Conservation (phyloP, 495 filamentous ascomycete genomes). For the Penicillium arizonense region DNA sequence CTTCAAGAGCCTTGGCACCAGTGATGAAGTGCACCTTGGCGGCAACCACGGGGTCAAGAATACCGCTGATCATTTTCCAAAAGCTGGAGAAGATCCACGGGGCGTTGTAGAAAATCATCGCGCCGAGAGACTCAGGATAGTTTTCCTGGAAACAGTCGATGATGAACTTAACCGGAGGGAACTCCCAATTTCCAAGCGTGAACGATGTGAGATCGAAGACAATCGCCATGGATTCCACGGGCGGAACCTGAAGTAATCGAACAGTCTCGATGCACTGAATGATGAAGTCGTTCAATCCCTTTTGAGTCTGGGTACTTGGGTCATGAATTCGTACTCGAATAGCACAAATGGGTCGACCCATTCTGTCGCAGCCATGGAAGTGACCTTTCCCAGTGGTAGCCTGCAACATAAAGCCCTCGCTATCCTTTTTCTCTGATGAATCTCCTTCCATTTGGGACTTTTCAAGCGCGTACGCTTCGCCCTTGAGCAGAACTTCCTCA, state of each 20-base stretch:
- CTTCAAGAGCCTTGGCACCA: constrained; percentile 67
- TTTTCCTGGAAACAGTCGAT: constrained; percentile 96
- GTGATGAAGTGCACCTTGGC: constrained; percentile 92
- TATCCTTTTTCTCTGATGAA: constrained; percentile 55
- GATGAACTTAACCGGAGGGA: constrained; percentile 91
- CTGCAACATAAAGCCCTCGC: constrained; percentile 76
- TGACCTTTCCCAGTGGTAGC: constrained; percentile 86
- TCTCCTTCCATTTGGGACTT: constrained; percentile 55
- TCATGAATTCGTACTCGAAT: constrained; percentile 75
- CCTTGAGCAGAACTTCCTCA: constrained; percentile 71
- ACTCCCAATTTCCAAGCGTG: constrained; percentile 91
- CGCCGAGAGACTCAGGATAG: constrained; percentile 86
- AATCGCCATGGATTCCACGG: constrained; percentile 84
- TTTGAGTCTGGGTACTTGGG: constrained; percentile 75
- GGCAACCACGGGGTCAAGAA: constrained; percentile 92
- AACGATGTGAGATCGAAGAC: constrained; percentile 93
- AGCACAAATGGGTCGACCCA: constrained; percentile 77
- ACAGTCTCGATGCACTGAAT: constrained; percentile 89
- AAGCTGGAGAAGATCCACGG: constrained; percentile 94
- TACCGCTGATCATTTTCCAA: constrained; percentile 84
- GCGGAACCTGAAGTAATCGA: constrained; percentile 67
- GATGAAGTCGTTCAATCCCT: constrained; percentile 76
- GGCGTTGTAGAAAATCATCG: constrained; percentile 87
- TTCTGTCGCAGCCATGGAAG: constrained; percentile 78
- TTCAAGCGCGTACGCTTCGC: constrained; percentile 62